phyloP scores from a whole-genome alignment of 768 basidiomycete genomes.

The Hericium rajendrae region DNA sequence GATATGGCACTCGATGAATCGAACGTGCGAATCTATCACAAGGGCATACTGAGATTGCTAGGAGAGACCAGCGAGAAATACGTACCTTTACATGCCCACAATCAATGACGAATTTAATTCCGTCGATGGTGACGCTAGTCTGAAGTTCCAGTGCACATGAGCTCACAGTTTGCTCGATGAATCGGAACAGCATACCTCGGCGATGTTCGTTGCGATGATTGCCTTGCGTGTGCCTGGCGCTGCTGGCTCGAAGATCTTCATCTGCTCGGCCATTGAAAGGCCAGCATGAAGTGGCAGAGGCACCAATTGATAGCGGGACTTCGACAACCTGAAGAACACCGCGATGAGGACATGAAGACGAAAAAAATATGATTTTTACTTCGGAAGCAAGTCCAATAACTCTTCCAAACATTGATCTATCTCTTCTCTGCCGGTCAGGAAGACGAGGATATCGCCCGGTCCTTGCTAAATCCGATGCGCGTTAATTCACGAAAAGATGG shows the following conservation, averaged over 20 bases:
- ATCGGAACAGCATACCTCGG: slow-evolving; percentile 48
- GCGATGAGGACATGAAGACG: background rate
- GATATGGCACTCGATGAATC: slow-evolving; percentile 83
- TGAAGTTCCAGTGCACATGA: slow-evolving; percentile 18
- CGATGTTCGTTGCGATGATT: slow-evolving; percentile 91
- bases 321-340: slow-evolving; percentile 33
- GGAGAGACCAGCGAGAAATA: background rate
- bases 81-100: slow-evolving; percentile 90
- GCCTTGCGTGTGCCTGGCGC: slow-evolving; percentile 78
- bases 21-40: slow-evolving; percentile 70
- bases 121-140: slow-evolving; percentile 97
- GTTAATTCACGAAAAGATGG: background rate
- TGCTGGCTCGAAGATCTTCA: slow-evolving; percentile 71
- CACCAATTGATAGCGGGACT: slow-evolving; percentile 45
- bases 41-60: too few relatives aligned
- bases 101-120: slow-evolving; percentile 89
- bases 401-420: slow-evolving; percentile 84
- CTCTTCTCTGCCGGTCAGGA: slow-evolving; percentile 92
- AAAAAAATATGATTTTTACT: background rate
- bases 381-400: slow-evolving; percentile 50
- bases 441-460: slow-evolving; percentile 85
- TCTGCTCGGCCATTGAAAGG: slow-evolving; percentile 79
- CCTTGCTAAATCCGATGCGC: slow-evolving; percentile 43
- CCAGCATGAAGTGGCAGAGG: slow-evolving; percentile 85
- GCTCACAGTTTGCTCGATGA: background rate